Percentiles rank a stretch among this genome's conserved stretches.
These are phyloP conservation scores for Aspergillus kassunensis DNA, from an alignment of 495 filamentous ascomycete genomes.

Conservation along the genomic window DNA sequence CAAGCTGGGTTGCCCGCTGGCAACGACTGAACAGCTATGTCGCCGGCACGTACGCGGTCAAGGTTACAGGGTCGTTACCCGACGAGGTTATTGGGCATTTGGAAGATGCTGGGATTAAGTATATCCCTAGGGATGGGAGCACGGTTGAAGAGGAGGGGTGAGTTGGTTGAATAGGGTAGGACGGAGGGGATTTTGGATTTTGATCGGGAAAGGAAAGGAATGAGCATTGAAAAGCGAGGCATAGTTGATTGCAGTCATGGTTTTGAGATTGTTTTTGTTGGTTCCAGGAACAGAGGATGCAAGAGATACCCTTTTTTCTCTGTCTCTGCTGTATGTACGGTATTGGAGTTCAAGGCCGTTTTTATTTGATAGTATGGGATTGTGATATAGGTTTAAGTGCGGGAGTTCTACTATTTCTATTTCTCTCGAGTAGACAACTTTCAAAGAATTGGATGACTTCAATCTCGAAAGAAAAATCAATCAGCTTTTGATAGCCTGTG, in stretches of 20 bases:
- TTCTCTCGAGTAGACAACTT: background rate
- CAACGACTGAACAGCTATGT: slow-evolving; percentile 86
- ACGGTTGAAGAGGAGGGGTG: slow-evolving; percentile 46
- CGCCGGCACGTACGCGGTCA: slow-evolving; percentile 85
- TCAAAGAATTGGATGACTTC: background rate
- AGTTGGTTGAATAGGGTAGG: background rate
- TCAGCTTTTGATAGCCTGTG: background rate
- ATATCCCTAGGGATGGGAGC: slow-evolving; percentile 60
- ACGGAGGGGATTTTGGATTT: background rate
- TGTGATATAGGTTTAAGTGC: no score
- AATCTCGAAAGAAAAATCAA: background rate
- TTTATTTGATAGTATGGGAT: background rate
- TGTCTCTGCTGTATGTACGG: slow-evolving; percentile 13
- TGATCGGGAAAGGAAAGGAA: background rate
- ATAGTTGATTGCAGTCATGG: background rate
- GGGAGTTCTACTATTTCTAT: slow-evolving; percentile 8
- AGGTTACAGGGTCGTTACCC: slow-evolving; percentile 72
- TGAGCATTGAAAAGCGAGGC: background rate
- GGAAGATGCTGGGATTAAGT: slow-evolving; percentile 66
- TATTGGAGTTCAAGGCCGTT: slow-evolving; percentile 21
- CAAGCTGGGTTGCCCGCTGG: slow-evolving; percentile 91
- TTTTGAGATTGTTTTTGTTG: slow-evolving; percentile 5
- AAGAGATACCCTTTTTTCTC: slow-evolving; percentile 10
- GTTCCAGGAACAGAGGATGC: background rate
- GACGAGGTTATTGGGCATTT: slow-evolving; percentile 61